Evolutionary conservation across 305 asterid genomes (phyloP).

Genomic region (Striga hermonthica): DNA sequence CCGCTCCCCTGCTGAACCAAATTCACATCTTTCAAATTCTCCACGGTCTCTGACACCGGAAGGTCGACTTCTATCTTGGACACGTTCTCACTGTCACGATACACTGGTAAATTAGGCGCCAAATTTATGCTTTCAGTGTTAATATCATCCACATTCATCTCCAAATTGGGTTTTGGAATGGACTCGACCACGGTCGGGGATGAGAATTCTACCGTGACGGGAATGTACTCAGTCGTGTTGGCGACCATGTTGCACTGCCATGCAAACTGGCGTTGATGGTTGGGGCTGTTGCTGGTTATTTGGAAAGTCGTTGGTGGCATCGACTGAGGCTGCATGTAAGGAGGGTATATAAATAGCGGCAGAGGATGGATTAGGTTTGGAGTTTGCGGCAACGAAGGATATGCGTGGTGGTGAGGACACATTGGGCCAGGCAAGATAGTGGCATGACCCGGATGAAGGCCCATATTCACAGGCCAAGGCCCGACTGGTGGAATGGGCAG

Average conservation of each 20-base stretch:
- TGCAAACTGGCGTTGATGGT: constrained; percentile 73
- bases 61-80: constrained; percentile 55
- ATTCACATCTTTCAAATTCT: constrained; percentile 42
- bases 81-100: constrained; percentile 59
- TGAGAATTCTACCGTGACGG: constrained; percentile 56
- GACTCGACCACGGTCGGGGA: constrained; percentile 68
- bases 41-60: constrained; percentile 58
- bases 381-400: constrained; percentile 88
- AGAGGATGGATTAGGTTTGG: constrained; percentile 84
- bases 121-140: constrained; percentile 50
- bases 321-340: constrained; percentile 64
- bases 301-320: constrained; percentile 66
- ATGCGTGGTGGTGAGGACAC: constrained; percentile 72
- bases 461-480: constrained; percentile 89
- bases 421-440: constrained; percentile 69
- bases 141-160: constrained; percentile 34
- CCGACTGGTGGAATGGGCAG: constrained; percentile 60
- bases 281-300: constrained; percentile 48
- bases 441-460: constrained; percentile 79
- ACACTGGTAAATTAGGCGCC: constrained; percentile 52
- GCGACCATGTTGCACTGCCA: constrained; percentile 76
- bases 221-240: constrained; percentile 58
- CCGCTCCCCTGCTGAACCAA: constrained; percentile 40
- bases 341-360: constrained; percentile 75
- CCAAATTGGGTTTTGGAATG: constrained; percentile 43